Conservation (phyloP, 768 basidiomycete genomes). For the Auriscalpium microsporum region DNA sequence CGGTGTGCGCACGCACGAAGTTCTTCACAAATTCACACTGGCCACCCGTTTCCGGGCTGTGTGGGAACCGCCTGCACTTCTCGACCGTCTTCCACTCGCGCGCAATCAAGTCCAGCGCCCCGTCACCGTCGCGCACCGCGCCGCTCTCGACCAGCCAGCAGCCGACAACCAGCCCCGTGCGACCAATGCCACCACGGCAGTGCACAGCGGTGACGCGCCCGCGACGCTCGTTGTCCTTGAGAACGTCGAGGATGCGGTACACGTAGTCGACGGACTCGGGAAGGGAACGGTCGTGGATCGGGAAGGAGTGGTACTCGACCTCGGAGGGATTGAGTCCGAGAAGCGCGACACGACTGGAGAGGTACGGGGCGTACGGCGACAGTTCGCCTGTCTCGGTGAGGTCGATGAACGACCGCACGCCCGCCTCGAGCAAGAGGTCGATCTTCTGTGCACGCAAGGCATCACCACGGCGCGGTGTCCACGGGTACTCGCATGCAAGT, state of each 20-base stretch:
- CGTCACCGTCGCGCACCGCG: constrained; percentile 49
- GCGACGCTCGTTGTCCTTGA: constrained; percentile 50
- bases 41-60: constrained; percentile 72
- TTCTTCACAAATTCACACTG: constrained; percentile 69
- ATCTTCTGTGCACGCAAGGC: constrained; percentile 45
- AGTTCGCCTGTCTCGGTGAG: constrained; percentile 79
- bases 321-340: constrained; percentile 46
- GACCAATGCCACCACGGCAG: constrained; percentile 71
- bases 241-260: constrained; percentile 46
- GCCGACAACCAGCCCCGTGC: constrained; percentile 55
- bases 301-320: constrained; percentile 72
- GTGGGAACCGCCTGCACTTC: constrained; percentile 67
- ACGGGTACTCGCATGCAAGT: constrained; percentile 78
- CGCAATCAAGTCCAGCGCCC: constrained; percentile 57
- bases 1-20: constrained; percentile 27
- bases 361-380: constrained; percentile 50
- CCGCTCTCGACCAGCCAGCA: constrained; percentile 73
- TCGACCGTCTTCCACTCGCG: constrained; percentile 68
- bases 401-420: constrained; percentile 77
- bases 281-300: constrained; percentile 64
- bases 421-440: constrained; percentile 60
- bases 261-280: constrained; percentile 54
- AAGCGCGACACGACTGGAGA: constrained; percentile 42
- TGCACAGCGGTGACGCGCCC: constrained; percentile 66
- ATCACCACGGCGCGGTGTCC: constrained; percentile 40